These are phyloP conservation scores for Apiospora sp. DNA, from an alignment of 2,329 filamentous ascomycete species.

Conservation along the genomic window DNA sequence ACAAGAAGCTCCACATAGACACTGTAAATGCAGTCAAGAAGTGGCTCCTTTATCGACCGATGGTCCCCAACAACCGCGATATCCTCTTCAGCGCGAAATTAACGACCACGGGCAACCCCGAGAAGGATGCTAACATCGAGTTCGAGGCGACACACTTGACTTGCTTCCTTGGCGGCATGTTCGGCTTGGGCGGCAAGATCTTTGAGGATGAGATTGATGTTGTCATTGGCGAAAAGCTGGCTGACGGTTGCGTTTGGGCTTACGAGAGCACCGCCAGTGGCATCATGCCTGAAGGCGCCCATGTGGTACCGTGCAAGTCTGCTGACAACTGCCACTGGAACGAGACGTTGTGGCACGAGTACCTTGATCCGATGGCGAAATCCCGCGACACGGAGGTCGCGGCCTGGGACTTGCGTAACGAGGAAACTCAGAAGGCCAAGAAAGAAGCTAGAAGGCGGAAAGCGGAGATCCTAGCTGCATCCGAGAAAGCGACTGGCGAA, in stretches of 20 bases:
- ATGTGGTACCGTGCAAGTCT: slow-evolving; percentile 57
- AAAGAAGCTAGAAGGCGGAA: slow-evolving; percentile 28
- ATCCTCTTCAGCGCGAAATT: slow-evolving; percentile 77
- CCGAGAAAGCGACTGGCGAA: not conserved
- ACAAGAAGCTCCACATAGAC: slow-evolving; percentile 75
- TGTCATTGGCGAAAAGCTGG: slow-evolving; percentile 69
- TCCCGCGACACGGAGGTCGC: slow-evolving; percentile 53
- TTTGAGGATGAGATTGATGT: slow-evolving; percentile 67
- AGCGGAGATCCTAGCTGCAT: slow-evolving; percentile 22
- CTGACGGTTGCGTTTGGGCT: slow-evolving; percentile 75
- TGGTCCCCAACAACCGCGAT: slow-evolving; percentile 71
- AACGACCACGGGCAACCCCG: slow-evolving; percentile 53
- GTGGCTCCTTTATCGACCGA: slow-evolving; percentile 79
- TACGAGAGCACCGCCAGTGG: slow-evolving; percentile 67
- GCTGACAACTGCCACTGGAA: slow-evolving; percentile 61
- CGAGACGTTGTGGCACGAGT: slow-evolving; percentile 57
- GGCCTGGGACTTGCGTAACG: slow-evolving; percentile 50
- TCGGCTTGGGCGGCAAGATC: slow-evolving; percentile 69
- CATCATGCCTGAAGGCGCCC: slow-evolving; percentile 69
- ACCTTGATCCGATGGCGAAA: slow-evolving; percentile 54
- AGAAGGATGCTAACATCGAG: slow-evolving; percentile 51
- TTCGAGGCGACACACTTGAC: slow-evolving; percentile 72
- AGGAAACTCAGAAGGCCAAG: slow-evolving; percentile 47
- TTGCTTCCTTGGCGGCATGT: slow-evolving; percentile 77
- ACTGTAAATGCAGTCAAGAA: slow-evolving; percentile 73